Evolutionary conservation across 2,329 filamentous ascomycete genomes (phyloP), one percentile per base, ranked within the genome.

Genomic region (Dryadomyces sulphureus): DNA sequence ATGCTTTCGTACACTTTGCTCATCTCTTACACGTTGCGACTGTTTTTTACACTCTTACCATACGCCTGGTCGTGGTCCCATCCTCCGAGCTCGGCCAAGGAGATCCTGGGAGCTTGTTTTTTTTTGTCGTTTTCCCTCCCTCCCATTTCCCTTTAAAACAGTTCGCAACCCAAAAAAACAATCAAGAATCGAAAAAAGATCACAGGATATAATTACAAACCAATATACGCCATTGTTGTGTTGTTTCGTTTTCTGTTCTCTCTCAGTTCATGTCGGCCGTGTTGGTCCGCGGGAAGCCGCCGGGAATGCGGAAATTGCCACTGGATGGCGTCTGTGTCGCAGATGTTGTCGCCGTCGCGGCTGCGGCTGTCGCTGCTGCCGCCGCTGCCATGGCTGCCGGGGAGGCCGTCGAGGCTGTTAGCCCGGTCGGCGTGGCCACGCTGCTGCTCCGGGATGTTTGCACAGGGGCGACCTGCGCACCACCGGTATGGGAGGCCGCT

Each of bases 301-400:
- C 82, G 4, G 82, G 82, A 17, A 87, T 72, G 56, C 83, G 79
- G 43, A 86, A 61, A 55, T 80, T 72, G 46, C 77, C 78, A 39
- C 14, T n/a, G 4, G 34, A 36, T n/a, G 27, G 27, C 2, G 17
- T 20, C 9, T 20, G 9, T 38, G 36, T 19, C 9, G 17, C 19
- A 3, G 6, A 9, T 20, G 36, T 21, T 20, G 30, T 2, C 11
- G 30, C 14, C 19, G 24, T 24, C 11, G 39, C n/a, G 9, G 25
- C 24, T 32, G 39, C 24, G 17, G 39, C 6, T n/a, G 20, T 12
- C 35, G 20, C 14, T 7, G 25, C 14, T 34, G 45, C n/a, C 20
- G 27, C 11, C 38, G 25, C 3, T 24, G 2, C 9, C 76, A 60
- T 38, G n/a, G n/a, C n/a, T n/a, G n/a, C n/a, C n/a, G n/a, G n/a